These are phyloP conservation scores for Talaromyces sp. DNA, from an alignment of 2,329 filamentous ascomycete species.

Conservation along the genomic window DNA sequence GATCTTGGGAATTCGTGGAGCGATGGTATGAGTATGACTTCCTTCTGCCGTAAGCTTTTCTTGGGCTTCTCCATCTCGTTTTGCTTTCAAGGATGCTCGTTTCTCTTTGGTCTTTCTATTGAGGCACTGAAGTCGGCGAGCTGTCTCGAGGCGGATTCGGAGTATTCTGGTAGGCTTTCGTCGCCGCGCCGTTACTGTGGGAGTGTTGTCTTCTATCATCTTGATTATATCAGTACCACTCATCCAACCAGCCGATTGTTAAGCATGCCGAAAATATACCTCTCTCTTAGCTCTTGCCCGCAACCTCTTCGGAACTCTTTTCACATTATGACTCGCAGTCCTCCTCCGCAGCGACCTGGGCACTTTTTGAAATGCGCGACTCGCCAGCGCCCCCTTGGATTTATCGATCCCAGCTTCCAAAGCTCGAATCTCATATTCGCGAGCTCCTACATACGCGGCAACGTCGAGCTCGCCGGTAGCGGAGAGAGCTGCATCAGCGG, in stretches of 20 bases:
- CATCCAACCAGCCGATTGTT: neutral
- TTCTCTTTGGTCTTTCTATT: conserved; percentile 44
- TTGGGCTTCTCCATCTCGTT: conserved; percentile 31
- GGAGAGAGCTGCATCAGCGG: conserved; percentile 48
- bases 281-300: conserved; percentile 64
- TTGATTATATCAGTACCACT: conserved; percentile 38
- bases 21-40: conserved; percentile 34
- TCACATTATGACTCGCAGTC: conserved; percentile 93
- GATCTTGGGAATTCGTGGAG: conserved; percentile 57
- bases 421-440: conserved; percentile 84
- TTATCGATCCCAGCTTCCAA: conserved; percentile 76
- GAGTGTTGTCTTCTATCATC: conserved; percentile 89
- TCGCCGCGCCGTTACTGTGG: conserved; percentile 62
- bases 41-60: conserved; percentile 24
- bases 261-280: conserved; percentile 33
- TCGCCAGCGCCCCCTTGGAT: conserved; percentile 61
- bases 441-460: conserved; percentile 75
- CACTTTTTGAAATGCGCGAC: conserved; percentile 84
- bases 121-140: conserved; percentile 64
- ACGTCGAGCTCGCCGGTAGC: conserved; percentile 76
- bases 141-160: conserved; percentile 66
- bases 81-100: conserved; percentile 43
- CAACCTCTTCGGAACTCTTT: conserved; percentile 76
- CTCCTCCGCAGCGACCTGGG: conserved; percentile 78
- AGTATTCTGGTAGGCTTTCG: conserved; percentile 45